A percentile compares a stretch with the other conserved stretches of the same genome.
phyloP scores from a whole-genome alignment of 2,329 filamentous ascomycete species.

The Graphilbum fragrans region DNA sequence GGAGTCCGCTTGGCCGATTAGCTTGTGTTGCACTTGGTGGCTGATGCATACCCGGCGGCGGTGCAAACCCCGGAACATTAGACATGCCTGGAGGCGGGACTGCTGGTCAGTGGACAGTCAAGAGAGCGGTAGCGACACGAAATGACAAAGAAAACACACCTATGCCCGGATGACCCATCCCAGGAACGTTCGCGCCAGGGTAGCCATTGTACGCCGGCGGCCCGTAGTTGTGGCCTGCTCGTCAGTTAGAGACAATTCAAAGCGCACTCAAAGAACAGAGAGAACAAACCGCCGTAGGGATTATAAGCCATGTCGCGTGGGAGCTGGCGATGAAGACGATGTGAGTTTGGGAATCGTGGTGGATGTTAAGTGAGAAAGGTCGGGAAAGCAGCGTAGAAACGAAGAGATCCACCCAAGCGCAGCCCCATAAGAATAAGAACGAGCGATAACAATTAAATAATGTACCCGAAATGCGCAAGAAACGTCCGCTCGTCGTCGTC shows the following conservation, averaged over 20 bases:
- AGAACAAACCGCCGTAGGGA: constrained; percentile 39
- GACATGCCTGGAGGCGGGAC: constrained; percentile 71
- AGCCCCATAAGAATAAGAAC: too few species aligned
- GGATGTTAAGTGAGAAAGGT: too few species aligned
- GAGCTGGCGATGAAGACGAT: too few species aligned
- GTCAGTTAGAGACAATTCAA: neutral
- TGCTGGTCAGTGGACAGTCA: constrained; percentile 17
- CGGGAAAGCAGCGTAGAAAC: too few species aligned
- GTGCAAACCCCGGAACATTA: constrained; percentile 66
- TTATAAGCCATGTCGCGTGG: constrained; percentile 41
- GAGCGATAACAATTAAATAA: too few species aligned
- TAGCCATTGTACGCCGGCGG: constrained; percentile 64
- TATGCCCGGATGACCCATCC: constrained; percentile 70
- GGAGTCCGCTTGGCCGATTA: constrained; percentile 69
- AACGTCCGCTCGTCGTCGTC: too few species aligned
- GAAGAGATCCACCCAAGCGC: too few species aligned
- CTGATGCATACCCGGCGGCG: constrained; percentile 68
- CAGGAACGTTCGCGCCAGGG: constrained; percentile 45
- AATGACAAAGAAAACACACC: constrained; percentile 39
- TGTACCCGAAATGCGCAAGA: too few species aligned
- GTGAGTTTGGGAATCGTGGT: too few species aligned
- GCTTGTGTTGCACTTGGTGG: constrained; percentile 55
- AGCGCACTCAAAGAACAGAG: neutral
- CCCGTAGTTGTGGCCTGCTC: constrained; percentile 47
- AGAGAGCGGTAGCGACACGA: neutral